Conservation (phyloP, 306 rosid genomes). For the Rosa multiflora region DNA sequence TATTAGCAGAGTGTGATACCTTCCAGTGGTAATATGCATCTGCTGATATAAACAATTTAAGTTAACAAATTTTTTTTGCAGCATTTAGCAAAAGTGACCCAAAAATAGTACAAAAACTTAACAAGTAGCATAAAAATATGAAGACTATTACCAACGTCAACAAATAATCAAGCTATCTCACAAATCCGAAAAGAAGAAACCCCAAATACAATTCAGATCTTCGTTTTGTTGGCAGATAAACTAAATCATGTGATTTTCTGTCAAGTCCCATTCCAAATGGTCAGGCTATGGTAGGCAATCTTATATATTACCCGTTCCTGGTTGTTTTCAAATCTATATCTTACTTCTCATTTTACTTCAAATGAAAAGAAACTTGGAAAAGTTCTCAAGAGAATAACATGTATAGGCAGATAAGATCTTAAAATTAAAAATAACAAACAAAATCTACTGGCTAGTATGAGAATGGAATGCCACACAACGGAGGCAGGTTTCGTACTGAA, state of each 20-base stretch:
- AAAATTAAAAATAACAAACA: not conserved
- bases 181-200: not conserved
- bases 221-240: not conserved
- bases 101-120: not conserved
- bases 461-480: not conserved
- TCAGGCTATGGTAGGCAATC: not conserved
- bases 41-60: constrained; percentile 39
- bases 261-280: not conserved
- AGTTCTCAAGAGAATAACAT: not conserved
- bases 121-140: not conserved
- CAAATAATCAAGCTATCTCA: not conserved
- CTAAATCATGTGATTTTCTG: not conserved
- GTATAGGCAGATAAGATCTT: not conserved
- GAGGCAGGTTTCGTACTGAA: not conserved
- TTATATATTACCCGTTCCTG: not conserved
- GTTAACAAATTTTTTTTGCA: constrained; percentile 23
- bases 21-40: constrained; percentile 93
- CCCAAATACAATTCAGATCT: not conserved
- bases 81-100: not conserved
- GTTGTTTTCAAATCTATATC: not conserved
- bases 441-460: not conserved
- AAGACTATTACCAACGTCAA: not conserved
- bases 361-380: not conserved
- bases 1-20: constrained; percentile 79
- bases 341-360: not conserved